Conservation (phyloP, 1,139 yeast genomes). For the Scheffersomyces titani region DNA sequence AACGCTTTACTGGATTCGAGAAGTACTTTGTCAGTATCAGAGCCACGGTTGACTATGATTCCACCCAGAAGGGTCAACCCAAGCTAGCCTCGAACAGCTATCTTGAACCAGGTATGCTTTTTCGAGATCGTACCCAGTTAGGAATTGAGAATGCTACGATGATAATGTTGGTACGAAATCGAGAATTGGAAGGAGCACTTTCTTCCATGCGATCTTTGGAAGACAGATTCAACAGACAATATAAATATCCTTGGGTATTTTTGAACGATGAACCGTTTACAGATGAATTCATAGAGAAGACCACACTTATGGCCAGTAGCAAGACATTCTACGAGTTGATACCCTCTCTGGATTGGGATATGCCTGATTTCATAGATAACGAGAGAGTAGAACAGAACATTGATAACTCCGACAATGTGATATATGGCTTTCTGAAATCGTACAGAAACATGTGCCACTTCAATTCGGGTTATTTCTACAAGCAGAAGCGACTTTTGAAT, state of each 20-base stretch:
- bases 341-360: conserved; percentile 45
- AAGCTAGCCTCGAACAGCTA: conserved; percentile 50
- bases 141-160: conserved; percentile 55
- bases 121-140: conserved; percentile 32
- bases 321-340: conserved; percentile 52
- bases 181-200: conserved; percentile 43
- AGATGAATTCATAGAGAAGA: conserved; percentile 48
- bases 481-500: conserved; percentile 37
- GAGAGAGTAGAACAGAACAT: conserved; percentile 28
- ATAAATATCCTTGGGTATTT: conserved; percentile 50
- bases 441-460: conserved; percentile 53
- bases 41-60: conserved; percentile 5
- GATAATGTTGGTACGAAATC: conserved; percentile 48
- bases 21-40: background rate
- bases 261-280: conserved; percentile 45
- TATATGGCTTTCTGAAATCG: conserved; percentile 43
- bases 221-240: conserved; percentile 47
- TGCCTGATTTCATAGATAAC: conserved; percentile 39
- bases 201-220: conserved; percentile 46
- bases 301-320: conserved; percentile 86
- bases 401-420: conserved; percentile 25
- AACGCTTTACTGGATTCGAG: background rate
- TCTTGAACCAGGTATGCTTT: conserved; percentile 26
- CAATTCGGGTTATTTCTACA: conserved; percentile 47
- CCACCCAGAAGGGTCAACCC: conserved; percentile 16